Evolutionary conservation across 2,329 filamentous ascomycete species (phyloP).

Genomic region (Fusarium buharicum): DNA sequence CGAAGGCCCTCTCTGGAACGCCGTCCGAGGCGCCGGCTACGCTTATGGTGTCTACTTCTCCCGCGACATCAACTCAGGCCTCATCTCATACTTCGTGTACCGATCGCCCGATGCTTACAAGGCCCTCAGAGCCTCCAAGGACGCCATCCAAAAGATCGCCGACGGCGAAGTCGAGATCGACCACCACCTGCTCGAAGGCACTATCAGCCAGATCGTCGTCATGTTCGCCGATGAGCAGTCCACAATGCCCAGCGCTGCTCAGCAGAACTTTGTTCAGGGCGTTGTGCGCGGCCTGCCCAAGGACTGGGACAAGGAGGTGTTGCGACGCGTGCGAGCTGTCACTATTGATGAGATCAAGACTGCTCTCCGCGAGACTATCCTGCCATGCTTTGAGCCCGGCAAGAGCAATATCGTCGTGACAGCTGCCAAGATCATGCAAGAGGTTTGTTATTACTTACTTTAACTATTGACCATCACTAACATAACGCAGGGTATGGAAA

Average conservation of each 20-base stretch:
- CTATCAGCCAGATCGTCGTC: slow-evolving; percentile 89
- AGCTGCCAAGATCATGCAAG: slow-evolving; percentile 84
- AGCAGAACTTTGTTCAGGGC: slow-evolving; percentile 82
- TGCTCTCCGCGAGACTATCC: slow-evolving; percentile 77
- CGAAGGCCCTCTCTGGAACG: slow-evolving; percentile 94
- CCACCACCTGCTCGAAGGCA: slow-evolving; percentile 84
- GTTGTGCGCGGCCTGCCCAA: slow-evolving; percentile 80
- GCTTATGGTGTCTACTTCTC: slow-evolving; percentile 89
- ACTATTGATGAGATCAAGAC: slow-evolving; percentile 79
- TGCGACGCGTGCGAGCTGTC: slow-evolving; percentile 81
- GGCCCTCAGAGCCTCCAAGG: slow-evolving; percentile 80
- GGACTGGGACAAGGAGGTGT: slow-evolving; percentile 80
- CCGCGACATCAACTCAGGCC: slow-evolving; percentile 80
- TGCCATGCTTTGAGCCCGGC: slow-evolving; percentile 82
- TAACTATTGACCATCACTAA: slow-evolving; percentile 9
- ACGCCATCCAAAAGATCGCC: slow-evolving; percentile 79
- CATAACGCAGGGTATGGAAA: slow-evolving; percentile 72
- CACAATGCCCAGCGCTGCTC: slow-evolving; percentile 83
- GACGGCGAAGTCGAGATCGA: slow-evolving; percentile 79
- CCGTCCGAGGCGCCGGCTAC: slow-evolving; percentile 90
- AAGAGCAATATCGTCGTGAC: slow-evolving; percentile 89
- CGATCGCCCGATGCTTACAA: slow-evolving; percentile 89
- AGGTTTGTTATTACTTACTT: slow-evolving; percentile 66
- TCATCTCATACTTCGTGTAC: slow-evolving; percentile 86
- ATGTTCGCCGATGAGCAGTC: slow-evolving; percentile 87